Evolutionary conservation across 208 protist species (phyloP), one percentile per base, ranked within the genome.

Genomic region (Trypanosoma avium): DNA sequence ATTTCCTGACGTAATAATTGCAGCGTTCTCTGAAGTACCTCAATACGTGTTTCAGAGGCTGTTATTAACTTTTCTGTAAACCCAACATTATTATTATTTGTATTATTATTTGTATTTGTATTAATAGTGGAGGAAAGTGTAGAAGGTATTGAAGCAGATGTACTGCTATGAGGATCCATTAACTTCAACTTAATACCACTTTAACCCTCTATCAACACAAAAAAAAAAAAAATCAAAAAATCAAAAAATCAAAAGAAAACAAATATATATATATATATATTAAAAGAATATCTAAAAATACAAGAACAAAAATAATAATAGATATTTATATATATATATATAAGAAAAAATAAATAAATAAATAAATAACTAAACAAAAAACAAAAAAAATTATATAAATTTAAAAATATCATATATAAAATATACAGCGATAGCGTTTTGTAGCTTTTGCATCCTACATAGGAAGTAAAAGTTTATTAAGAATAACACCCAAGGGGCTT

Each of bases 1-100:
- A 91, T 65, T 54, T 94, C 81, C 26, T 75, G 68, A 32, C 87
- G 80, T 3, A 94, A 74, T 29, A 89, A 47, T 32, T 81, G 70
- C 36, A 94, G 60, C 1, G 84, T 75, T 33, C 84, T 73, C 60
- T 89, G 77, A 4, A 91, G 46, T 57, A 81, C 64, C 49, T 86
- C 81, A 15, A 77, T 60, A 15, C 82, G 77, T 0, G 71, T 75
- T 19, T 82, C 86, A 8, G 70, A 69, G 12, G 26, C 38, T 3
- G 0, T 52, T 48, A 30, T 4, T 29, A 49, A 30, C 22, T 8
- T 17, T 4, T 33, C 21, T 30, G 5, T 21, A 21, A 38, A 26
- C 6, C 27, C 5, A 35, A n/a, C 27, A 12, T 8, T 22, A 24
- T 21, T 7, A 9, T 8, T 22, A 19, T n/a, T n/a, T 6, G 13